Base-by-base conservation (phyloP, 2,329 filamentous ascomycete species). In the Aspergillaceae sp. region DNA sequence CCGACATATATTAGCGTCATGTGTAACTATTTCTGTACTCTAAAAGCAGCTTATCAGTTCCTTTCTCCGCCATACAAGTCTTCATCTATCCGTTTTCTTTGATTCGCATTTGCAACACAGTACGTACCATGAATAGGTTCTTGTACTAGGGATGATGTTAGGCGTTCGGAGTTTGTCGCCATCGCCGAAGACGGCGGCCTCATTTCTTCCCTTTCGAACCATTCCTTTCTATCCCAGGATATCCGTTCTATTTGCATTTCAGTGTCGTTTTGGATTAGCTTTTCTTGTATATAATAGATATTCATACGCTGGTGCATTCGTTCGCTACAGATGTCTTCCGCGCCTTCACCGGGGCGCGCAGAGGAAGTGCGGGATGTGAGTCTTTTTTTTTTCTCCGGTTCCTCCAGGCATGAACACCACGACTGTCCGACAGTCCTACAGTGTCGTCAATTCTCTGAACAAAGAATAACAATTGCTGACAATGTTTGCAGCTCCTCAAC, bases 301-400 rank as follows among this genome's bases (percentile, higher is more conserved):
- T 51, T 45, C 11, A 7, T 36, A 7, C 34, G n/a, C 34, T 11
- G 26, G n/a, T 36, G 34, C 9, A 4, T 38, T 26, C 26, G n/a
- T 38, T 26, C n/a, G 27, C 11, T 30, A 53, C 48, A 45, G 41
- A 64, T 64, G 60, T 56, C 55, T 29, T 47, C 34, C 37, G 50
- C 54, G 34, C 42, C 52, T 41, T 47, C 53, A 32, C 45, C 54
- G 36, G 57, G 51, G 45, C 64, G 67, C 46, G 66, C 66, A 28
- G 65, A 69, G 38, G 68, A 70, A 60, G 67, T 70, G 45, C 64
- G 61, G 55, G 64, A 54, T 50, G 68, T 70, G 55, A 66, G 68
- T 67, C 44, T 49, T 40, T 36, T 19, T 19, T 19, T 19, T 19
- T 19, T 19, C 19, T 19, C 19, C 19, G 19, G 19, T 19, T 19